Evolutionary conservation across 768 basidiomycete species (phyloP), one percentile per base, ranked within the genome.

Genomic region (Boletus huronensis): DNA sequence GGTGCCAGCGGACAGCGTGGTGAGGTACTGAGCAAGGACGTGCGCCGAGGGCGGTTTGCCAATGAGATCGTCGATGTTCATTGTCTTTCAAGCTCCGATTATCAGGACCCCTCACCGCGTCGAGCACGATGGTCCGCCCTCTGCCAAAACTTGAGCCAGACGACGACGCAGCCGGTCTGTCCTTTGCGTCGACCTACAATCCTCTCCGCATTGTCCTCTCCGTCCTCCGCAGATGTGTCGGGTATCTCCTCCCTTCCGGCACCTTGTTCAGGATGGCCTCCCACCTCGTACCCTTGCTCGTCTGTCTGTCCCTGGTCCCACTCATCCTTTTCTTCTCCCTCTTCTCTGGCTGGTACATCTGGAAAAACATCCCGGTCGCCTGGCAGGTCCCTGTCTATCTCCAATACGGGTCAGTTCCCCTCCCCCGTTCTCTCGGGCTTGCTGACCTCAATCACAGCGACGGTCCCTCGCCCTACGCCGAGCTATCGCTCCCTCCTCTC

Each of bases 351-450:
- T 83, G 80, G 73, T 69, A 83, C 47, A 87, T 93, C 4, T 91
- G 90, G 88, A 82, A 74, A 58, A 87, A 74, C 59, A 75, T 84
- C 5, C 85, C 89, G 13, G 79, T 82, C 6, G 78, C 82, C 31
- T 93, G 91, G 91, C 77, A 84, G 54, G 70, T 79, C 11, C 79
- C 83, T 14, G 55, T 90, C 21, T 82, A 84, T 66, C 75, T 93
- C 19, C 88, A 91, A 74, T 93, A 92, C 59, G 90, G 90, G 90
- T 91, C 68, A 36, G 82, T 66, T 26, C 55, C 40, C 50, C 54
- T 36, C 26, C 28, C 23, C 13, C 4, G 23, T 21, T 46, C 29
- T 34, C 35, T 34, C 31, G 6, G 40, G 5, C 31, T 19, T 55
- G 40, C 50, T 63, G 43, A 52, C 57, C 41, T 19, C 46, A 19